Evolutionary conservation across 2,329 filamentous ascomycete genomes (phyloP).

Genomic region (Paecilomyces variotii): DNA sequence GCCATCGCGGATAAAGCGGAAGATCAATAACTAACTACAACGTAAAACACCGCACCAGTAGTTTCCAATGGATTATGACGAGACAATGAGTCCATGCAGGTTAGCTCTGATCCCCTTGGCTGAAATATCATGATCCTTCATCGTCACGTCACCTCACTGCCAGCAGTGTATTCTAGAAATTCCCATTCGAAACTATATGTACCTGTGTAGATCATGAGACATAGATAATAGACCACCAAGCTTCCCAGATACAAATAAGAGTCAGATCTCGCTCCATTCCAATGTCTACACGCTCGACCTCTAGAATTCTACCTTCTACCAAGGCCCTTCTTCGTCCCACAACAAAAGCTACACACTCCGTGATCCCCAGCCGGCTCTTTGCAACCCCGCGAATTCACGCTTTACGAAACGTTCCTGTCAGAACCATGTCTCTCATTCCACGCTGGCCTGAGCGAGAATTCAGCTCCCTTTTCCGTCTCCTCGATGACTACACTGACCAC

Average conservation of each 20-base stretch:
- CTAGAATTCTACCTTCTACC: background rate
- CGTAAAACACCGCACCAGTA: background rate
- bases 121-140: background rate
- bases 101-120: background rate
- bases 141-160: background rate
- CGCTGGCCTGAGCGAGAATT: slow-evolving; percentile 18
- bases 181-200: background rate
- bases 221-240: background rate
- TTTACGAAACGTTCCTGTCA: background rate
- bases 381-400: background rate
- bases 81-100: background rate
- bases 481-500: slow-evolving; percentile 26
- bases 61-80: background rate
- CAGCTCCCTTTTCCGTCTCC: slow-evolving; percentile 29
- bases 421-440: slow-evolving; percentile 13
- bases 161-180: background rate
- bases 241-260: background rate
- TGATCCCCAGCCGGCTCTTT: background rate
- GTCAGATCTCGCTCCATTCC: background rate
- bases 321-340: background rate
- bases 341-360: background rate
- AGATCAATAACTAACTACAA: background rate
- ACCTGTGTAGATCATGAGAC: background rate
- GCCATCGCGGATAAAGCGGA: background rate
- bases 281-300: background rate